These are phyloP conservation scores for Heliocybe sulcata DNA, from an alignment of 1,284 basidiomycete species.

Conservation along the genomic window DNA sequence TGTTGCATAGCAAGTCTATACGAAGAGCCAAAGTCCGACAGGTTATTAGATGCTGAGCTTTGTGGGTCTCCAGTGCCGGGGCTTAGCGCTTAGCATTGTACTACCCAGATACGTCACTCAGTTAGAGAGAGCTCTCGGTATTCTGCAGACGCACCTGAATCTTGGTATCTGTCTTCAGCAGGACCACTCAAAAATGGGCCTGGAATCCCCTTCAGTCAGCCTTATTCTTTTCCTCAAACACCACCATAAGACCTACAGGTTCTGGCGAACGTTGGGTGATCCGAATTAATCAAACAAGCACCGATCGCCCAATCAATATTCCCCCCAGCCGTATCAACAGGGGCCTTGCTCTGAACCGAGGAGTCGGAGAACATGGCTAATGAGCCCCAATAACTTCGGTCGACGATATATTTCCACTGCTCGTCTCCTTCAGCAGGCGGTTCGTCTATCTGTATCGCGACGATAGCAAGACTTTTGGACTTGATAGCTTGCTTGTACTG, in stretches of 20 bases:
- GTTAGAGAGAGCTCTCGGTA: neutral
- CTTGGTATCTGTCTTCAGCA: conserved; percentile 91
- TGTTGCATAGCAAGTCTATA: neutral
- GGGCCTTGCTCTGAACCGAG: neutral
- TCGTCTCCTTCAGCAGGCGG: neutral
- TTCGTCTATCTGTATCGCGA: neutral
- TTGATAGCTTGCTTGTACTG: neutral
- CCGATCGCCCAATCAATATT: neutral
- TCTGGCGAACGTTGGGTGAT: conserved; percentile 86
- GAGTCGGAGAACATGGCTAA: neutral
- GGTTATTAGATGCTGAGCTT: conserved; percentile 82
- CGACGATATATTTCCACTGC: neutral
- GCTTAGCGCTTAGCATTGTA: conserved; percentile 93
- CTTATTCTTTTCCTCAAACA: neutral
- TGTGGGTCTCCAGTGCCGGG: conserved; percentile 93
- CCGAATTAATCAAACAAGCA: neutral
- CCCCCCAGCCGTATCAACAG: neutral
- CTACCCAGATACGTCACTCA: conserved; percentile 33
- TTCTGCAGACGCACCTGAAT: conserved; percentile 64
- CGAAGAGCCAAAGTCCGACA: neutral
- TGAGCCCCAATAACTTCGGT: neutral
- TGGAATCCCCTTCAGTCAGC: conserved; percentile 21
- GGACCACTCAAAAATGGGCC: conserved; percentile 98
- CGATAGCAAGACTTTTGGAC: neutral
- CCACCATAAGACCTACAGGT: conserved; percentile 59